Evolutionary conservation across 768 basidiomycete genomes (phyloP).

Genomic region (Leccinum ochraceum): DNA sequence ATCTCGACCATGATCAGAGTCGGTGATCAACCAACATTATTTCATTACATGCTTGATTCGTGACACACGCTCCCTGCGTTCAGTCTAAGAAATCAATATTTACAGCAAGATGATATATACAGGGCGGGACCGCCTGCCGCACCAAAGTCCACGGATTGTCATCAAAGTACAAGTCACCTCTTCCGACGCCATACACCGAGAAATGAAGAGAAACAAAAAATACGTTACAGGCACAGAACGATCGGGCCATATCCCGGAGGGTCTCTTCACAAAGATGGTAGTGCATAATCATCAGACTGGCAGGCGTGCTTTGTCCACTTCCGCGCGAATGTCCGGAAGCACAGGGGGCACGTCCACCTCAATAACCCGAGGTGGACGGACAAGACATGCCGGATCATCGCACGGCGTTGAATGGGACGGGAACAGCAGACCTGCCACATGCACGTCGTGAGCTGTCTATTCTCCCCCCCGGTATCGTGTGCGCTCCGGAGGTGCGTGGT

Average conservation of each 20-base stretch:
- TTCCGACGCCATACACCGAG: neutral
- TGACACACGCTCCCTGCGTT: neutral
- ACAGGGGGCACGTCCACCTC: constrained; percentile 11
- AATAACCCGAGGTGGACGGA: neutral
- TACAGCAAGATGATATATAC: neutral
- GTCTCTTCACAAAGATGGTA: neutral
- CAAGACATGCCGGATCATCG: constrained; percentile 1
- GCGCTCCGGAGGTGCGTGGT: constrained; percentile 1
- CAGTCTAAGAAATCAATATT: neutral
- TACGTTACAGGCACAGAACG: neutral
- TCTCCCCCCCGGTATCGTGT: neutral
- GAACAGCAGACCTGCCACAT: neutral
- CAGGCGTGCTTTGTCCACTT: constrained; percentile 1
- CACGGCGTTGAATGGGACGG: constrained; percentile 3
- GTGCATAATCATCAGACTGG: neutral
- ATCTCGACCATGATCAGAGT: neutral
- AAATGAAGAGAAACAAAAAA: neutral
- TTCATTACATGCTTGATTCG: neutral
- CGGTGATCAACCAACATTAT: neutral
- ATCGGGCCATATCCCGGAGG: neutral
- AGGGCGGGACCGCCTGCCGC: neutral
- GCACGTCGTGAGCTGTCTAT: neutral
- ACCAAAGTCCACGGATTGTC: neutral
- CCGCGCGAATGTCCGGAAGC: constrained; percentile 2
- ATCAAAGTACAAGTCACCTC: neutral